Evolutionary conservation across 2,329 filamentous ascomycete species (phyloP).

Genomic region (Colletotrichum endophyticum): DNA sequence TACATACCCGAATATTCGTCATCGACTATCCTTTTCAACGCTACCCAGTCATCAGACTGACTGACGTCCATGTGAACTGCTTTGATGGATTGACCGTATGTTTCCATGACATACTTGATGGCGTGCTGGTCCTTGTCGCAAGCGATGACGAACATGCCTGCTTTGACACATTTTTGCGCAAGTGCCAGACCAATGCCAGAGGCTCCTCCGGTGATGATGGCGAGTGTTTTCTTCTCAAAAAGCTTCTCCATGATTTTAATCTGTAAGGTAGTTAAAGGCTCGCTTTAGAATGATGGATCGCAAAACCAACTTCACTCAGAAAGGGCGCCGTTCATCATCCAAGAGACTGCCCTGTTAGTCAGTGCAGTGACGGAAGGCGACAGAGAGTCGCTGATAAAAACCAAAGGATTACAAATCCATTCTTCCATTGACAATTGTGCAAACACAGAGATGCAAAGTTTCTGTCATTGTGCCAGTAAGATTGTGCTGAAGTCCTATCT

Average conservation of each 20-base stretch:
- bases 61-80: background rate
- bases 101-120: background rate
- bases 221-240: constrained; percentile 31
- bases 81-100: background rate
- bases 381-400: accelerated
- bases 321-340: background rate
- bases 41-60: background rate
- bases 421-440: background rate
- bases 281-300: background rate
- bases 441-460: background rate
- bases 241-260: background rate
- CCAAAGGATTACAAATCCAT: background rate
- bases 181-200: constrained; percentile 80
- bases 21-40: background rate
- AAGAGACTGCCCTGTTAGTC: background rate
- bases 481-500: background rate
- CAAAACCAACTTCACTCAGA: background rate
- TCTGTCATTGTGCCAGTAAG: background rate
- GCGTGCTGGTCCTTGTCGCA: background rate
- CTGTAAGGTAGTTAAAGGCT: background rate
- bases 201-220: constrained; percentile 81
- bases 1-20: background rate
- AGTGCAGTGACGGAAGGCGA: background rate
- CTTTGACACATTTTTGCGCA: constrained; percentile 68
- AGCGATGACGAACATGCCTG: constrained; percentile 68